Evolutionary conservation across 768 basidiomycete species (phyloP).

Genomic region (Trametes cinnabarina): DNA sequence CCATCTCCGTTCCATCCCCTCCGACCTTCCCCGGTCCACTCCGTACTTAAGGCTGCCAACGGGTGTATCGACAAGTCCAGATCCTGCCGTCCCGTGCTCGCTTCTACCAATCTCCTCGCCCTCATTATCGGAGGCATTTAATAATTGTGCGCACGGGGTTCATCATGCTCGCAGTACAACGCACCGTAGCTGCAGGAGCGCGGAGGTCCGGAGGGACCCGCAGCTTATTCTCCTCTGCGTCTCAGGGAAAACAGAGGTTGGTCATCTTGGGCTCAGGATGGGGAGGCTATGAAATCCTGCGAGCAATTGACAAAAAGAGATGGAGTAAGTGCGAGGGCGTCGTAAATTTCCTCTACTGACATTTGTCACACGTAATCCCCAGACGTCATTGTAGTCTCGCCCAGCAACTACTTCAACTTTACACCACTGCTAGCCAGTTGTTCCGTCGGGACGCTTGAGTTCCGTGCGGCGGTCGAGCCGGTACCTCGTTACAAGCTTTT

Average conservation of each 20-base stretch:
- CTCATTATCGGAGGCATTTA: too few species aligned
- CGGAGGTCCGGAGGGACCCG: background rate
- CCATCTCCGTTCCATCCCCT: background rate
- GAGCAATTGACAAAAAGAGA: constrained; percentile 65
- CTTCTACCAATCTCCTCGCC: background rate
- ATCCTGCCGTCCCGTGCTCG: background rate
- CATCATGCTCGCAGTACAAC: background rate
- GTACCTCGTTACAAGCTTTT: constrained; percentile 43
- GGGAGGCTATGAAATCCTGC: constrained; percentile 72
- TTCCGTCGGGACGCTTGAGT: constrained; percentile 83
- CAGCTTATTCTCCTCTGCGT: constrained; percentile 21
- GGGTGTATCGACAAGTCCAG: background rate
- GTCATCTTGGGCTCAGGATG: constrained; percentile 76
- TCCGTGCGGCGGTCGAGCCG: constrained; percentile 76
- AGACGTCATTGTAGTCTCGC: constrained; percentile 70
- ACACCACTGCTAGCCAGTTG: constrained; percentile 66
- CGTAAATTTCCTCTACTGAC: too few species aligned
- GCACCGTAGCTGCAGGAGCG: background rate
- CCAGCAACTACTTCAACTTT: constrained; percentile 67
- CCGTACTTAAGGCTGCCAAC: background rate
- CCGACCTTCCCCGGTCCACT: constrained; percentile 1
- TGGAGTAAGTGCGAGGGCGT: constrained; percentile 68
- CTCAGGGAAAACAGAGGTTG: constrained; percentile 40
- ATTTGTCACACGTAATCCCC: background rate
- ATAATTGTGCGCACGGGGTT: background rate